Evolutionary conservation across 306 rosid genomes (phyloP).

Genomic region (Castanea sativa): DNA sequence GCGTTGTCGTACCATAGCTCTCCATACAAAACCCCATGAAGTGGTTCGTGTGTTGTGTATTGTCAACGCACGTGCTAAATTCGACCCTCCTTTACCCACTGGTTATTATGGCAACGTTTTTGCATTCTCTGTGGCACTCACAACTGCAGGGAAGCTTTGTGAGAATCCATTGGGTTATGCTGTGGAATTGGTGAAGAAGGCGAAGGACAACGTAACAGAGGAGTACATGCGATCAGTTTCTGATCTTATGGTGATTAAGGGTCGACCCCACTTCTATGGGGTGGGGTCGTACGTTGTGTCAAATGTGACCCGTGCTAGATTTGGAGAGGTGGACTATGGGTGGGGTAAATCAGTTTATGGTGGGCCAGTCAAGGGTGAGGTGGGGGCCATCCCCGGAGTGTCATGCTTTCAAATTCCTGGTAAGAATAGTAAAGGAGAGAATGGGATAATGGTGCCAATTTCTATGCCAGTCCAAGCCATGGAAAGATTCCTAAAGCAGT

Average conservation of each 20-base stretch:
- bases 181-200: conserved; percentile 44
- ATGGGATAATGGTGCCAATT: conserved; percentile 47
- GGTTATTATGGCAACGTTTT: conserved; percentile 66
- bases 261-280: conserved; percentile 45
- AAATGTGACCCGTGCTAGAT: conserved; percentile 47
- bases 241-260: conserved; percentile 45
- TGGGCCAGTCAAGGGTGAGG: conserved; percentile 48
- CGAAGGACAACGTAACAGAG: conserved; percentile 42
- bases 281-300: conserved; percentile 48
- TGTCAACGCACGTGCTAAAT: conserved; percentile 38
- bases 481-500: conserved; percentile 37
- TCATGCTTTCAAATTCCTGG: conserved; percentile 34
- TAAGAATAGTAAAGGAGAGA: conserved; percentile 33
- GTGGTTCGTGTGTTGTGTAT: conserved; percentile 52
- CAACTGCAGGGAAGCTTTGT: conserved; percentile 40
- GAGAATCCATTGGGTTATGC: conserved; percentile 47
- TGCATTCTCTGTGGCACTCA: conserved; percentile 40
- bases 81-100: conserved; percentile 43
- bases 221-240: conserved; percentile 65
- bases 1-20: conserved; percentile 52
- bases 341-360: conserved; percentile 58
- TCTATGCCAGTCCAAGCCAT: conserved; percentile 47
- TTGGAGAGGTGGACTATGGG: conserved; percentile 51
- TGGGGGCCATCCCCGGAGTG: conserved; percentile 50
- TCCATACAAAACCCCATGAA: conserved; percentile 23